A percentile compares a stretch with the other conserved stretches of the same genome.
Conservation (phyloP, 768 basidiomycete species). For the Amanita polypyramis region DNA sequence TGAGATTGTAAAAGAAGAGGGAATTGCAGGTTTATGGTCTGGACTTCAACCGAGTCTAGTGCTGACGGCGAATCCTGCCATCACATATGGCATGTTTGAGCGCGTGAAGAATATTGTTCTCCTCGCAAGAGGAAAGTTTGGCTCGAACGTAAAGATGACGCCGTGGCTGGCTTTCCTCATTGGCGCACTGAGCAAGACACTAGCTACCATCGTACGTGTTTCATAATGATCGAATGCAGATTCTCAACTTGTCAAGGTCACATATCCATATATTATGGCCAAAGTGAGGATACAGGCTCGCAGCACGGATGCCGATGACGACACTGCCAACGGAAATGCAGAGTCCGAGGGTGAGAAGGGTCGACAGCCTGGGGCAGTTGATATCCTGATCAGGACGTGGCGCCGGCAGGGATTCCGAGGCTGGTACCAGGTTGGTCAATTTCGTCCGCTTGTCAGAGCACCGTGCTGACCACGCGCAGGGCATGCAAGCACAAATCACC, state of each 20-base stretch:
- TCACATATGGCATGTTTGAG: constrained; percentile 94
- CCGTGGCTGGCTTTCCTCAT: constrained; percentile 74
- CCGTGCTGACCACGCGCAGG: constrained; percentile 35
- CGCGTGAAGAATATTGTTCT: constrained; percentile 72
- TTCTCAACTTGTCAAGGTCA: constrained; percentile 44
- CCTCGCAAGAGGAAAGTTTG: constrained; percentile 37
- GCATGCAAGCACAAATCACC: constrained; percentile 91
- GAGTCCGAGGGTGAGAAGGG: constrained; percentile 27
- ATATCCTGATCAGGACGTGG: constrained; percentile 63
- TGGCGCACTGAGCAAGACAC: constrained; percentile 90
- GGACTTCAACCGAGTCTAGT: constrained; percentile 89
- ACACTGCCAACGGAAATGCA: constrained; percentile 26
- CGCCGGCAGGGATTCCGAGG: constrained; percentile 74
- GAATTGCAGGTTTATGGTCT: constrained; percentile 82
- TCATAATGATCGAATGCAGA: background rate
- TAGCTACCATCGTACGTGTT: constrained; percentile 81
- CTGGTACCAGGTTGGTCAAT: constrained; percentile 79
- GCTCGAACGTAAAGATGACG: constrained; percentile 47
- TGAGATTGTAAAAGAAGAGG: constrained; percentile 86
- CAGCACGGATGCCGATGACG: constrained; percentile 45
- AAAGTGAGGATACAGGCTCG: constrained; percentile 94
- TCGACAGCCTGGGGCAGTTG: constrained; percentile 64
- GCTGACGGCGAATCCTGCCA: constrained; percentile 95
- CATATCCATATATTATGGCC: constrained; percentile 93
- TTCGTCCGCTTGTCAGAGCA: background rate